These are phyloP conservation scores for Fagopyrum esculentum DNA, from an alignment of 148 eudicot species.

Conservation along the genomic window DNA sequence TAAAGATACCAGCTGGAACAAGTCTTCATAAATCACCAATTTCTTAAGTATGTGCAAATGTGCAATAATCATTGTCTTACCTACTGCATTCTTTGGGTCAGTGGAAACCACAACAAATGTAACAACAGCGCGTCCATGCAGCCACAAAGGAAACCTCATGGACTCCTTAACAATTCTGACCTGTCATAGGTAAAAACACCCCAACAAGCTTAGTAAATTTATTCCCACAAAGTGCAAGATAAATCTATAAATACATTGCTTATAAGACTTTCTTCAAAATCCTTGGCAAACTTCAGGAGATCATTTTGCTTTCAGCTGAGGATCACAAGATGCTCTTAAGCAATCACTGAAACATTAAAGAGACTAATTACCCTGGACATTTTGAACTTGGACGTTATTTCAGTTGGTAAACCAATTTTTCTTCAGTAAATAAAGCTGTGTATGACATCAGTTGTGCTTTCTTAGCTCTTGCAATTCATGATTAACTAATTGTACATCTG, in stretches of 20 bases:
- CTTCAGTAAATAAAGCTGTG: background rate
- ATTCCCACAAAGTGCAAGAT: background rate
- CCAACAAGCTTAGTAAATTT: background rate
- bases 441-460: background rate
- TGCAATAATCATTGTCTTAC: conserved; percentile 25
- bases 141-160: conserved; percentile 91
- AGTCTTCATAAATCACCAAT: background rate
- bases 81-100: conserved; percentile 57
- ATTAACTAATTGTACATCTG: background rate
- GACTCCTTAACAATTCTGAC: conserved; percentile 66
- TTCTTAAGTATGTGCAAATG: background rate
- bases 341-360: background rate
- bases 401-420: background rate
- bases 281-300: background rate
- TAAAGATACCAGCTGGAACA: background rate
- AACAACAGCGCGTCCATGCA: conserved; percentile 79
- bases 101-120: conserved; percentile 69
- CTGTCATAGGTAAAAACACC: conserved; percentile 26
- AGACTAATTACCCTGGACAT: background rate
- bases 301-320: background rate
- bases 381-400: background rate
- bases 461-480: background rate
- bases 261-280: conserved; percentile 2
- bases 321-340: background rate
- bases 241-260: background rate